Conservation (phyloP, 164 flowering plant genomes). For the Annona cherimola region DNA sequence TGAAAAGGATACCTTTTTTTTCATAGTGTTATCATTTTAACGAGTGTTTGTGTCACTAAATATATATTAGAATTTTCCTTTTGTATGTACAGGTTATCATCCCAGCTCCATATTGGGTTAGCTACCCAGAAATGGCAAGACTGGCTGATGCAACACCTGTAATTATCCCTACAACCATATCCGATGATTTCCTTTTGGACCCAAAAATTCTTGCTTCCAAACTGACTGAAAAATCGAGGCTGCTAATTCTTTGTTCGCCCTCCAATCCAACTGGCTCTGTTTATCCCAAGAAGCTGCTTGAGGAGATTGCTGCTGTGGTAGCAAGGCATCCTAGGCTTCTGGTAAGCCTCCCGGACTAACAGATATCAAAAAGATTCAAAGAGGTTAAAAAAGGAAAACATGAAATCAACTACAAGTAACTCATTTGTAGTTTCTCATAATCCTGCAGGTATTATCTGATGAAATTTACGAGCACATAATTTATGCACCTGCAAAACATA, state of each 20-base stretch:
- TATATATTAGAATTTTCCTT: not conserved
- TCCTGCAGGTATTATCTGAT: conserved; percentile 79
- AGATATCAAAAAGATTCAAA: not conserved
- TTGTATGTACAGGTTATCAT: conserved; percentile 62
- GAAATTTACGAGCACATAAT: conserved; percentile 96
- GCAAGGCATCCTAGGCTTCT: conserved; percentile 87
- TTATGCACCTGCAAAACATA: conserved; percentile 83
- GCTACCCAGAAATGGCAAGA: conserved; percentile 97
- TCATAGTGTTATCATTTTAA: not conserved
- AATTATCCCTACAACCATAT: conserved; percentile 63
- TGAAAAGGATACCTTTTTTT: not conserved
- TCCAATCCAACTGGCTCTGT: conserved; percentile 98
- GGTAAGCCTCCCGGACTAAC: conserved; percentile 32
- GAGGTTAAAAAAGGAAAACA: not conserved
- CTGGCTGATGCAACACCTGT: conserved; percentile 92
- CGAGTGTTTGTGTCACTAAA: not conserved
- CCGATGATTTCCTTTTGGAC: conserved; percentile 74
- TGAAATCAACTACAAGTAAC: not conserved
- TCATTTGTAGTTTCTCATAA: not conserved
- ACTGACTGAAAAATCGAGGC: conserved; percentile 78
- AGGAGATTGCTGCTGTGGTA: conserved; percentile 80
- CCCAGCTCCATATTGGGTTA: conserved; percentile 95
- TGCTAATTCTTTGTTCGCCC: conserved; percentile 88
- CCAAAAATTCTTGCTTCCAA: conserved; percentile 72
- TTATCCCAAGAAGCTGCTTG: conserved; percentile 69